Conservation (phyloP, 768 basidiomycete species). For the Gloeophyllum trabeum region DNA sequence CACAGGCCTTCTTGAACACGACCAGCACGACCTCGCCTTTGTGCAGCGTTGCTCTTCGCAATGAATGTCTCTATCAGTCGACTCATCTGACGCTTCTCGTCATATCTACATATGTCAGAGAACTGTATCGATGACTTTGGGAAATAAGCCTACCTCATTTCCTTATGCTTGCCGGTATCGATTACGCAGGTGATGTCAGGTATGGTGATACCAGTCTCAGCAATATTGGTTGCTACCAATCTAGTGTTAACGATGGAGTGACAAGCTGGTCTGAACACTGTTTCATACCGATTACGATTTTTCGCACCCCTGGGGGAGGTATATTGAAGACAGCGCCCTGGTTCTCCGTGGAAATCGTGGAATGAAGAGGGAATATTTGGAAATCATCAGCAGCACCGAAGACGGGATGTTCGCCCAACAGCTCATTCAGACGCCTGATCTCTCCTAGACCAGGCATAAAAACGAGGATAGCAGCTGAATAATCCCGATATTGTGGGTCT, state of each 20-base stretch:
- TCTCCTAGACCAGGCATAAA: conserved; percentile 95
- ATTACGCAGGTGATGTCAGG: conserved; percentile 97
- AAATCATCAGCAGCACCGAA: conserved; percentile 62
- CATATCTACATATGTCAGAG: conserved; percentile 44
- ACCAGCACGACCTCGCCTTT: conserved; percentile 83
- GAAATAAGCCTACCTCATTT: conserved; percentile 57
- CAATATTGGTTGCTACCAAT: conserved; percentile 72
- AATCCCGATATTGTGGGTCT: conserved; percentile 33
- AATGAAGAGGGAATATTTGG: conserved; percentile 80
- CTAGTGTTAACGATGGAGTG: conserved; percentile 5
- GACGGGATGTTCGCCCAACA: conserved; percentile 58
- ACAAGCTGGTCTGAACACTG: conserved; percentile 8
- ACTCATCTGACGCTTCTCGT: conserved; percentile 94
- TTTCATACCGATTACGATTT: conserved; percentile 81
- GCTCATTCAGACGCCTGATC: conserved; percentile 80
- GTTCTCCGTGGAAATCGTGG: conserved; percentile 83
- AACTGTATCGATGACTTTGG: background rate
- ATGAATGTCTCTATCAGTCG: conserved; percentile 87
- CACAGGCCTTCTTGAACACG: conserved; percentile 84
- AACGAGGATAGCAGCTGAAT: conserved; percentile 74
- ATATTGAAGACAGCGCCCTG: conserved; percentile 87
- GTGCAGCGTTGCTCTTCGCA: conserved; percentile 84
- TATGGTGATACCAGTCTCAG: conserved; percentile 97
- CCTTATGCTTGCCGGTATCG: conserved; percentile 86
- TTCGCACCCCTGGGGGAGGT: conserved; percentile 68